Conservation (phyloP, 371 early-diverging fungal genomes). For the Haplosporangium sp. region DNA sequence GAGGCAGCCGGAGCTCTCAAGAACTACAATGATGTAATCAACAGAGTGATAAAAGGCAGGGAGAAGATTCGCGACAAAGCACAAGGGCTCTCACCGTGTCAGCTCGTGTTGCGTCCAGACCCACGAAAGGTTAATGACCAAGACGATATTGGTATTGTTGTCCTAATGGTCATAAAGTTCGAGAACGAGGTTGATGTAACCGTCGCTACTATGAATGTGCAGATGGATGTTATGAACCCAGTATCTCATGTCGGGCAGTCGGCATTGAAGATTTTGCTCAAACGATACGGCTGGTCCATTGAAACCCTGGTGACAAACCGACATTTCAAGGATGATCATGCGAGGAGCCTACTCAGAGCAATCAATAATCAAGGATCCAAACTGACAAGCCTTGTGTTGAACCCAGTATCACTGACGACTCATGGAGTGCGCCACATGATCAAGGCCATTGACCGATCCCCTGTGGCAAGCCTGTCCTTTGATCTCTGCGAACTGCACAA, state of each 20-base stretch:
- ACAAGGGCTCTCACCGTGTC: no score
- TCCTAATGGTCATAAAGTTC: no score
- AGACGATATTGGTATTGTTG: no score
- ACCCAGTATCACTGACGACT: background rate
- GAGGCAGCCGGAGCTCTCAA: no score
- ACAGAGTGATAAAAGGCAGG: no score
- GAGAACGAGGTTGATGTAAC: no score
- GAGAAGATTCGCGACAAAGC: no score
- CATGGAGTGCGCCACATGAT: constrained; percentile 1
- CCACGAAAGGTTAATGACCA: no score
- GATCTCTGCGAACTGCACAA: background rate
- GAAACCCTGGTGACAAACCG: background rate
- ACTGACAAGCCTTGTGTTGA: constrained; percentile 3
- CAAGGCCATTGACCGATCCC: background rate
- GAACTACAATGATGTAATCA: no score
- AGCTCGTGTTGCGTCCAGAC: no score
- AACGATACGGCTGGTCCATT: constrained; percentile 9
- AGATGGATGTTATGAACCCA: no score
- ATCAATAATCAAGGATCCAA: constrained; percentile 5
- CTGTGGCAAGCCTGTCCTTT: background rate
- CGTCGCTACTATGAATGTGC: no score
- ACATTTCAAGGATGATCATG: constrained; percentile 10
- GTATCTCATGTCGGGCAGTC: background rate
- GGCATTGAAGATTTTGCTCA: background rate
- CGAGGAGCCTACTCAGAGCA: background rate